Evolutionary conservation across 768 basidiomycete genomes (phyloP), one percentile per base, ranked within the genome.

Genomic region (Kwoniella europaea): DNA sequence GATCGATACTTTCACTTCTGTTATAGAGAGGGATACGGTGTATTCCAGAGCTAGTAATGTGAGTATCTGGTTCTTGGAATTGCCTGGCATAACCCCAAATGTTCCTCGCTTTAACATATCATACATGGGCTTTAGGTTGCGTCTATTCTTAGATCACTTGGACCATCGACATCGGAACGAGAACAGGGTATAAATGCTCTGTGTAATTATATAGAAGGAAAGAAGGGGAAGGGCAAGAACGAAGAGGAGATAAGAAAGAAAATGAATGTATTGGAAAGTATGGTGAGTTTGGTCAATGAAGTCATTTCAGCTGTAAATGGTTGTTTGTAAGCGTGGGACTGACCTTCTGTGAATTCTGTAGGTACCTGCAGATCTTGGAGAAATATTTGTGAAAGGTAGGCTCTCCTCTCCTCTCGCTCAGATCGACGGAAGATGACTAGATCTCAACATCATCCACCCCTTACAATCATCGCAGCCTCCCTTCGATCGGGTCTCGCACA

Each of bases 181-280:
- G 54, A 46, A 24, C 27, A 61, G 59, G 69, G 69, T 20, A 46
- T 71, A 7, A 16, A 18, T 3, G 58, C 55, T 7, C 12, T 71
- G 3, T 65, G 69, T 22, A 41, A 29, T 6, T 71, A 71, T 57
- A 60, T 71, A 12, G 58, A 66, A 57, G 54, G 70, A 1, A 66
- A 71, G 64, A 55, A 42, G 24, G 42, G 12, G 20, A 65, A 53
- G 18, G 69, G 69, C 0, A 71, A 71, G 46, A 59, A 41, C 12
- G 69, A 71, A 13, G 46, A 65, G 7, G 69, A 71, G 24, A 44
- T 71, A 0, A 42, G 50, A 44, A 52, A 41, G 24, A 71, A 71
- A 18, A 24, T 71, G 10, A 46, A 6, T 2, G 24, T 35, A 4
- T 7, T 71, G 56, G 20, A 65, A 46, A 20, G 41, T 27, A 58